Evolutionary conservation across 371 early-diverging fungal species (phyloP), one percentile per base, ranked within the genome.

Genomic region (Choanephora cucurbitarum): DNA sequence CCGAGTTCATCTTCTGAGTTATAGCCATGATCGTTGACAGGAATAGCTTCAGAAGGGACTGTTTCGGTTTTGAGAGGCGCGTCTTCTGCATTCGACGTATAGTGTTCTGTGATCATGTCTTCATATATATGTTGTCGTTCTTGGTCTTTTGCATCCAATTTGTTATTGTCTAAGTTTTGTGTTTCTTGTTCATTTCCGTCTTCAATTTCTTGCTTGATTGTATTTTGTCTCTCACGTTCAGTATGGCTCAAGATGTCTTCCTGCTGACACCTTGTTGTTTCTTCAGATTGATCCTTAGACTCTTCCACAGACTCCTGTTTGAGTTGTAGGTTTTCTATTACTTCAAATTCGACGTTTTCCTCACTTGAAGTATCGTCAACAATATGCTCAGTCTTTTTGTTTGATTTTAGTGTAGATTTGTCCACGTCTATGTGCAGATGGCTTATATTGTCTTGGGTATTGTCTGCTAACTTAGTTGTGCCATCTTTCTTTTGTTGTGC

Each of bases 1-100:
- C 59, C 45, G 7, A 72, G 37, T 44, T 75, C 73, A 17, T 74
- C 71, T 31, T 79, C 80, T n/a, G 78, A 74, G 31, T 74, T 66
- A 22, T 77, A 73, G 5, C 72, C 78, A 9, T 69, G 63, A 9
- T 59, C 42, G 10, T 48, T 24, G 9, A 17, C 14, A 6, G 15
- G 2, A 31, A n/a, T n/a, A n/a, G n/a, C n/a, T n/a, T n/a, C n/a
- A n/a, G 28, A 33, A 21, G 33, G 15, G n/a, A 1, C 31, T 48
- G 21, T 13, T 11, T 4, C 49, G 31, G 6, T 21, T 21, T 42
- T 28, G 37, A 11, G 13, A n/a, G 15, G 3, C 19, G 39, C 22
- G 18, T 17, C 10, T 1, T n/a, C 1, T 31, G 14, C 44, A 43
- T 3, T 31, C 17, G 33, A 17, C 5, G 21, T 24, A 1, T 45